A percentile compares a stretch with the other conserved stretches of the same genome.
Evolutionary conservation across 331 rosid genomes (phyloP).

Genomic region (Telfairia occidentalis): DNA sequence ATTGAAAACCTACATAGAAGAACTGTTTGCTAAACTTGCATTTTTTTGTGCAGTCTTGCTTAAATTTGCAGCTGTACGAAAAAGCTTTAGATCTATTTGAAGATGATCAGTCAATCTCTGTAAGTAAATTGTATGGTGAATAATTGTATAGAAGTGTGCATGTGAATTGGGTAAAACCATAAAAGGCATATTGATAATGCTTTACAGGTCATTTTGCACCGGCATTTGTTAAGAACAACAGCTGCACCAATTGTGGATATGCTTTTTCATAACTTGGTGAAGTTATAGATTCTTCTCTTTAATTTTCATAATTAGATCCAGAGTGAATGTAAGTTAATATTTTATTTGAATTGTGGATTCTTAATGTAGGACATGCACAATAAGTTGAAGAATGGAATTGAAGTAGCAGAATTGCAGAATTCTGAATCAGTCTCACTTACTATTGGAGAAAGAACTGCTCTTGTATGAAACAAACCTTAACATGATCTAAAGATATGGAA

Average conservation of each 20-base stretch:
- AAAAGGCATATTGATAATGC: slow-evolving; percentile 19
- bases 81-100: slow-evolving; percentile 90
- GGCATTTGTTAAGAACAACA: slow-evolving; percentile 83
- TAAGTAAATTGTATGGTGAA: slow-evolving; percentile 32
- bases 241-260: slow-evolving; percentile 65
- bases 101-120: slow-evolving; percentile 84
- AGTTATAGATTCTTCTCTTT: slow-evolving; percentile 8
- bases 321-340: slow-evolving; percentile 8
- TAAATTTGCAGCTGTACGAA: slow-evolving; percentile 85
- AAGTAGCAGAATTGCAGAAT: slow-evolving; percentile 47
- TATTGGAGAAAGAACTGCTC: slow-evolving; percentile 61
- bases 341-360: slow-evolving; percentile 9
- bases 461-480: slow-evolving; percentile 41
- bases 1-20: background rate
- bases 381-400: slow-evolving; percentile 76
- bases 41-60: slow-evolving; percentile 63
- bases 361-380: slow-evolving; percentile 60
- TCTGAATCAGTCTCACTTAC: slow-evolving; percentile 43
- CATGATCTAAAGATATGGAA: background rate
- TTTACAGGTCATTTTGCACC: slow-evolving; percentile 80
- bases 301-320: slow-evolving; percentile 8
- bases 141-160: slow-evolving; percentile 11
- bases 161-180: slow-evolving; percentile 14
- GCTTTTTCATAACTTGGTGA: slow-evolving; percentile 63
- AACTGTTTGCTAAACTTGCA: slow-evolving; percentile 11